These are phyloP conservation scores for Asterophora lycoperdoides DNA, from an alignment of 768 basidiomycete species.

Conservation along the genomic window DNA sequence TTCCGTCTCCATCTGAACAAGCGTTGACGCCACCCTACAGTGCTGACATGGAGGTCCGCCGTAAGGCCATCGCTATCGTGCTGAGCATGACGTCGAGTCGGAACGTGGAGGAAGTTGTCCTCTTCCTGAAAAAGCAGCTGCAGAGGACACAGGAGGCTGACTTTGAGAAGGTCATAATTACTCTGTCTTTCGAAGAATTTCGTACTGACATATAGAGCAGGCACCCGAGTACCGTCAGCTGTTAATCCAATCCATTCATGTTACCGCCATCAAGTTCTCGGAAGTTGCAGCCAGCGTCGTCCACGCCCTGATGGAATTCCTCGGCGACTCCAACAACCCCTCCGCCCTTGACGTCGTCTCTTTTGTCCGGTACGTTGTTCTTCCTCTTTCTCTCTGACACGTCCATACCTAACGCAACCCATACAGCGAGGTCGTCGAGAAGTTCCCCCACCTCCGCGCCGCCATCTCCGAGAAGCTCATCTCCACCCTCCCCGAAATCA, in stretches of 20 bases:
- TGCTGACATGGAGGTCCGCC: slow-evolving; percentile 93
- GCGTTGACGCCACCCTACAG: slow-evolving; percentile 32
- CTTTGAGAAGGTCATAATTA: slow-evolving; percentile 72
- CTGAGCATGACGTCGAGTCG: slow-evolving; percentile 90
- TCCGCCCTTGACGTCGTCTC: slow-evolving; percentile 94
- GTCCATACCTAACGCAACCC: neutral
- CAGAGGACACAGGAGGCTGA: slow-evolving; percentile 88
- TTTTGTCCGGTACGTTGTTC: slow-evolving; percentile 42
- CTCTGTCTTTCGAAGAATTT: neutral
- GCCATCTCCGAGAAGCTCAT: slow-evolving; percentile 85
- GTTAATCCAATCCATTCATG: slow-evolving; percentile 94
- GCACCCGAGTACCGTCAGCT: slow-evolving; percentile 93
- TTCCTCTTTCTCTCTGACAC: neutral
- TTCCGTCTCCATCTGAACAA: neutral
- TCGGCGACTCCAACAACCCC: slow-evolving; percentile 92
- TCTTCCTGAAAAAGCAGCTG: slow-evolving; percentile 98
- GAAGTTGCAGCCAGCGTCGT: slow-evolving; percentile 96
- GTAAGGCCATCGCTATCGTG: slow-evolving; percentile 87
- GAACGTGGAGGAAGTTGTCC: slow-evolving; percentile 94
- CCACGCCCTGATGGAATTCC: slow-evolving; percentile 89
- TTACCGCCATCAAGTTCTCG: slow-evolving; percentile 94
- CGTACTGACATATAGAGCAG: slow-evolving; percentile 34
- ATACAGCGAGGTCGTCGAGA: slow-evolving; percentile 88
- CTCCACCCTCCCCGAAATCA: slow-evolving; percentile 77
- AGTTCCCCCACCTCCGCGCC: slow-evolving; percentile 83